A percentile compares a stretch with the other conserved stretches of the same genome.
Evolutionary conservation across 73 alveolate species (phyloP).

Genomic region (Tetrahymena borealis): DNA sequence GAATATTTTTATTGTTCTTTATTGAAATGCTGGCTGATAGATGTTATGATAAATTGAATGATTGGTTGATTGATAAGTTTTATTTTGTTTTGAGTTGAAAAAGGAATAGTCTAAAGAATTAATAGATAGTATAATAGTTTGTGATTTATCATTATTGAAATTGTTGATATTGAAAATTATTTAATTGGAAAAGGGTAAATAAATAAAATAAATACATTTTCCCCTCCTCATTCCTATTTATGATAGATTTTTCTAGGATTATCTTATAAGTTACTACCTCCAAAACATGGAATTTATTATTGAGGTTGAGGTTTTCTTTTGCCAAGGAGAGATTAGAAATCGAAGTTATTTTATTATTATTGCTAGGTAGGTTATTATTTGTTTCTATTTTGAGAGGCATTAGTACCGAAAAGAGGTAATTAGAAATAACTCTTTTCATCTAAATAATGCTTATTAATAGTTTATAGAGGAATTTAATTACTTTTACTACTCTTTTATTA

Average conservation of each 20-base stretch:
- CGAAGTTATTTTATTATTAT: not conserved
- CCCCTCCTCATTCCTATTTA: no score
- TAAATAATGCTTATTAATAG: not conserved
- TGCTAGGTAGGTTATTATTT: not conserved
- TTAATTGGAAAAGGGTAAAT: no score
- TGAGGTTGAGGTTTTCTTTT: not conserved
- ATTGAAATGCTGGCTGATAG: no score
- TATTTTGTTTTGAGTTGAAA: no score
- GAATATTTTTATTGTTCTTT: no score
- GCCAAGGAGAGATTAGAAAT: not conserved
- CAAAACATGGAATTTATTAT: not conserved
- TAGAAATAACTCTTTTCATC: not conserved
- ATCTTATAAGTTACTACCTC: not conserved
- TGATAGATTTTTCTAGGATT: not conserved
- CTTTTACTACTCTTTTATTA: not conserved
- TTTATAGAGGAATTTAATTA: not conserved
- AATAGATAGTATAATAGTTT: no score
- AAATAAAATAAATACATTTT: no score
- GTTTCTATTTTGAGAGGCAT: not conserved
- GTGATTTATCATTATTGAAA: no score
- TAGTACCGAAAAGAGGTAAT: not conserved
- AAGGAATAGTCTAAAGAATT: no score
- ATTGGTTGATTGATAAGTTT: no score
- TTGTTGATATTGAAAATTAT: no score
- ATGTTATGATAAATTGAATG: no score